These are phyloP conservation scores for Lactarius vividus DNA, from an alignment of 768 basidiomycete genomes.

Conservation along the genomic window DNA sequence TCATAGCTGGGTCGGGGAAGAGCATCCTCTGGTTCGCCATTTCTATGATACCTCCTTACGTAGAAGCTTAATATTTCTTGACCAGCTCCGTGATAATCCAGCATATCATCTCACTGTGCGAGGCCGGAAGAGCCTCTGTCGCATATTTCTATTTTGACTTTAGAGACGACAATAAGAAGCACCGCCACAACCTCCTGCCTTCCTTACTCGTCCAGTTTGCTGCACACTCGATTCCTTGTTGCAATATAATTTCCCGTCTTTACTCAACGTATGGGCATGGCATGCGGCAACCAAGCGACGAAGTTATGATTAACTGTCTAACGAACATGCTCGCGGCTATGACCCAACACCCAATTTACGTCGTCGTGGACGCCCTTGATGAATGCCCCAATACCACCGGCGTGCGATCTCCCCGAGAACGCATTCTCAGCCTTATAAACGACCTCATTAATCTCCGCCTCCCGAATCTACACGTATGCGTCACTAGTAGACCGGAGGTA, in stretches of 20 bases:
- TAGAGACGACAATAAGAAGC: neutral
- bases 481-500: neutral
- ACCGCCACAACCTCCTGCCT: neutral
- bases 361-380: neutral
- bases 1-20: neutral
- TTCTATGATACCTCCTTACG: neutral
- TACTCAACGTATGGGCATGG: neutral
- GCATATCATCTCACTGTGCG: neutral
- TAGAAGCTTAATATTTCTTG: neutral
- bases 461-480: neutral
- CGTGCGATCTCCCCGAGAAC: neutral
- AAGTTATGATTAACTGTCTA: neutral
- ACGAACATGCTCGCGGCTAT: neutral
- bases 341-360: neutral
- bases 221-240: neutral
- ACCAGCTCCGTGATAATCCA: neutral
- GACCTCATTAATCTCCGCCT: neutral
- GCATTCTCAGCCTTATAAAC: neutral
- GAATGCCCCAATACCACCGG: neutral
- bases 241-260: neutral
- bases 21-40: neutral
- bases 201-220: neutral
- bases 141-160: constrained; percentile 1
- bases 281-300: too few species aligned
- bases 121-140: neutral